Evolutionary conservation across 2,329 filamentous ascomycete species (phyloP), one percentile per base, ranked within the genome.

Genomic region (Diaporthe citrichinensis): DNA sequence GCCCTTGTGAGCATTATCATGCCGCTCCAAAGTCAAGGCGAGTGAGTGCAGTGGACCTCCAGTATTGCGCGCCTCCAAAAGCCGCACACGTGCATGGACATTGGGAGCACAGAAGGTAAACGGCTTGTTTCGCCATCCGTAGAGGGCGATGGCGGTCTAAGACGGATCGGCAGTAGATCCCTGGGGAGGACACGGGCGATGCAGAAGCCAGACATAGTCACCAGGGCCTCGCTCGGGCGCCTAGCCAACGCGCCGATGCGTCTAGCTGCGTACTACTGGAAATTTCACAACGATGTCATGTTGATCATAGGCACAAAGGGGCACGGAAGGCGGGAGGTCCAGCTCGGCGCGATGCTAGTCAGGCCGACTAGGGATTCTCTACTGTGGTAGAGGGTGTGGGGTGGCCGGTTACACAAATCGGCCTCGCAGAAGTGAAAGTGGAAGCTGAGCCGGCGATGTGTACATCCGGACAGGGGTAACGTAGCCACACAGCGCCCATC

Each of bases 311-410:
- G 23, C 36, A 68, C 14, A 4, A 46, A n/a, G 15, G 31, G 31
- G 23, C 36, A 68, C 14, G 8, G 65, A n/a, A n/a, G 31, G 20
- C 46, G 65, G 65, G 65, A 68, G 14, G 34, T 39, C 31, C 65
- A 68, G 31, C 34, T 68, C 10, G 46, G 65, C 65, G n/a, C 51
- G 41, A 67, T 67, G 44, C 46, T 28, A 25, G 65, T 68, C 65
- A 68, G 23, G 46, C 34, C 2, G 34, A 25, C 46, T 20, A 36
- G 46, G 31, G 62, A 25, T 5, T 28, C 20, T 34, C 36, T n/a
- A n/a, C n/a, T n/a, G n/a, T n/a, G n/a, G n/a, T n/a, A 20, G 20
- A 67, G 44, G 46, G 62, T 39, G 65, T 53, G 31, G 31, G 36
- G 28, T 36, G 12, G 20, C 12, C 9, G 28, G 46, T 68, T 28